Evolutionary conservation across 176 grass and related monocot species (phyloP).

Genomic region (Oropetium thomaeum): DNA sequence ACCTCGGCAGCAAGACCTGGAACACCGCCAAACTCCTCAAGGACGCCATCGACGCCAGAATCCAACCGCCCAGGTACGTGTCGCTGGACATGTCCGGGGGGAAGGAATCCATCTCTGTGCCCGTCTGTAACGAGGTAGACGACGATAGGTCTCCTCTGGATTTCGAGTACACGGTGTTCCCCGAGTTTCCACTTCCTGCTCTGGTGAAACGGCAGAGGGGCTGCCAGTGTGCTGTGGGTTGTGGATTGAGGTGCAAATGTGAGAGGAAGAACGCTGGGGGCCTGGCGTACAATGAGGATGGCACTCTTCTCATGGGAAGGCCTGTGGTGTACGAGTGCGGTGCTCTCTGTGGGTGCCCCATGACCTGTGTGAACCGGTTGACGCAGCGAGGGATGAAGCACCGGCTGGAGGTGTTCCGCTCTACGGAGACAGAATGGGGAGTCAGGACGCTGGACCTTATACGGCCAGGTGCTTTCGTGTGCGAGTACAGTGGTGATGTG

Average conservation of each 20-base stretch:
- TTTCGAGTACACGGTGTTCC: constrained; percentile 44
- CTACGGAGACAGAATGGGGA: constrained; percentile 71
- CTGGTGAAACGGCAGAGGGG: constrained; percentile 28
- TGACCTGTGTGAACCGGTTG: constrained; percentile 57
- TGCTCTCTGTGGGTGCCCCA: constrained; percentile 46
- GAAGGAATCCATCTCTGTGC: constrained; percentile 40
- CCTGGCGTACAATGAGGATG: constrained; percentile 49
- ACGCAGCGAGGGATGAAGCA: constrained; percentile 79
- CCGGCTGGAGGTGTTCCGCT: constrained; percentile 75
- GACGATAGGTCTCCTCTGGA: constrained; percentile 43
- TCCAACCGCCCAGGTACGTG: constrained; percentile 45
- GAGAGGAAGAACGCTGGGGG: constrained; percentile 40
- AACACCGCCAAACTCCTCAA: constrained; percentile 51
- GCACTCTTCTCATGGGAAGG: constrained; percentile 55
- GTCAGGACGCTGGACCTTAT: constrained; percentile 78
- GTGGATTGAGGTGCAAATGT: constrained; percentile 51
- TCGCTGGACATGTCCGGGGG: constrained; percentile 60
- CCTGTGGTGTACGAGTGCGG: constrained; percentile 85
- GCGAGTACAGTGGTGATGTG: constrained; percentile 68
- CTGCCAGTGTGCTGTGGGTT: constrained; percentile 38
- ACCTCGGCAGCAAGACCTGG: constrained; percentile 53
- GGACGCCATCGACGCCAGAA: constrained; percentile 25
- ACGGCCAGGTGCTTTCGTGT: constrained; percentile 66
- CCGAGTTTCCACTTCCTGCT: constrained; percentile 34
- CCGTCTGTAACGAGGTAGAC: constrained; percentile 65